Percentiles rank a stretch among this genome's conserved stretches.
Evolutionary conservation across 1,284 basidiomycete genomes (phyloP).

Genomic region (Wolfiporia cocos): DNA sequence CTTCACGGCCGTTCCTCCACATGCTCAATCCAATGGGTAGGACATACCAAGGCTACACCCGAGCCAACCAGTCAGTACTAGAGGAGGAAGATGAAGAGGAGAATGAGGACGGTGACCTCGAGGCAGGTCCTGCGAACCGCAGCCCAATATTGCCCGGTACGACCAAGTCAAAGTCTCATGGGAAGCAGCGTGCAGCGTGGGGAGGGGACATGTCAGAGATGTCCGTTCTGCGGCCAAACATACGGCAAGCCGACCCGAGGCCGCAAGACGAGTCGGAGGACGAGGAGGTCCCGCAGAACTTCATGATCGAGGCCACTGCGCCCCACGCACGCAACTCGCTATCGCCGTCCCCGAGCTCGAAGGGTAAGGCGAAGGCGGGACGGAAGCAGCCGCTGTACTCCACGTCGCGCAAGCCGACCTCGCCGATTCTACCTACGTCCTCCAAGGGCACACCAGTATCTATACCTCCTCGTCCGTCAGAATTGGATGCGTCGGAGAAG

Average conservation of each 20-base stretch:
- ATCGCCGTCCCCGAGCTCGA: slow-evolving; percentile 25
- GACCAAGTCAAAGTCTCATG: slow-evolving; percentile 32
- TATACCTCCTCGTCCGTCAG: slow-evolving; percentile 64
- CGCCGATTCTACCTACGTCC: slow-evolving; percentile 29
- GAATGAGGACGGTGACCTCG: slow-evolving; percentile 41
- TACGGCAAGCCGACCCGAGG: slow-evolving; percentile 50
- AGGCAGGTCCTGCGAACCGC: slow-evolving; percentile 37
- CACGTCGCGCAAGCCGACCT: slow-evolving; percentile 14
- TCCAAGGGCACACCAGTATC: slow-evolving; percentile 25
- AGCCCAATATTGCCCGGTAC: slow-evolving; percentile 22
- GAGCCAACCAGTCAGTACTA: slow-evolving; percentile 57
- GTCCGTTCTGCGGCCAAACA: slow-evolving; percentile 57
- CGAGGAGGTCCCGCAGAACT: slow-evolving; percentile 76
- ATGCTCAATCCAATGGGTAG: slow-evolving; percentile 78
- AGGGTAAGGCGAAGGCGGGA: slow-evolving; percentile 31
- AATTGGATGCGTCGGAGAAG: slow-evolving; percentile 41
- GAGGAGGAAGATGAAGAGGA: slow-evolving; percentile 58
- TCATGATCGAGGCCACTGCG: slow-evolving; percentile 67
- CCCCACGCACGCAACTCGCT: slow-evolving; percentile 29
- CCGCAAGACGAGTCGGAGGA: slow-evolving; percentile 61
- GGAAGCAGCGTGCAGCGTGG: slow-evolving; percentile 52
- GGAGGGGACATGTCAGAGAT: slow-evolving; percentile 46
- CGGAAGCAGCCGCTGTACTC: slow-evolving; percentile 21
- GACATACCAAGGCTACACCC: slow-evolving; percentile 61
- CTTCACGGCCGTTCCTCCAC: slow-evolving; percentile 63